Percentiles rank a stretch among this genome's conserved stretches.
phyloP scores from a whole-genome alignment of 441 rosid genomes.

The Pelargonium citronellum region DNA sequence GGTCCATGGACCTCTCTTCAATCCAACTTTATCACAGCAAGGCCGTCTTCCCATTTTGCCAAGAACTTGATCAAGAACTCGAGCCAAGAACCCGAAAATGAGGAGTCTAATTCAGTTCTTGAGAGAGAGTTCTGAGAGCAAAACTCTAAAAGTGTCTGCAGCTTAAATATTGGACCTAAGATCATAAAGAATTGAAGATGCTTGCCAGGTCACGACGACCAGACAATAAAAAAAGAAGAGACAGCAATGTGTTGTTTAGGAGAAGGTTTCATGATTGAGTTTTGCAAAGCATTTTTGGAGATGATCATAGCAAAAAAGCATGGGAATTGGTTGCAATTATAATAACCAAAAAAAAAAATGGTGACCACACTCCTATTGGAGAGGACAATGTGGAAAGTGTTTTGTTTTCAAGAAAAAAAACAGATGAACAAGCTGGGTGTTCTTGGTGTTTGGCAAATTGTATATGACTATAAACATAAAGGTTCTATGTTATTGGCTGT shows the following conservation, averaged over 20 bases:
- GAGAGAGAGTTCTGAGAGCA: neutral
- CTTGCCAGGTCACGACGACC: neutral
- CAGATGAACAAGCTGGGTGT: constrained; percentile 11
- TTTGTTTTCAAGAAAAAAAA: constrained; percentile 10
- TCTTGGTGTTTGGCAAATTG: too few species aligned
- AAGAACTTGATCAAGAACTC: neutral
- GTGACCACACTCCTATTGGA: neutral
- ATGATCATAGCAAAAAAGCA: neutral
- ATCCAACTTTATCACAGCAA: constrained; percentile 83
- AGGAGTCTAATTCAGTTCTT: too few species aligned
- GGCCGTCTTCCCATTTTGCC: constrained; percentile 84
- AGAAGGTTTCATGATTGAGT: neutral
- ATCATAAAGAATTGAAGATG: neutral
- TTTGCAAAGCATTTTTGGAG: neutral
- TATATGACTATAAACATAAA: neutral
- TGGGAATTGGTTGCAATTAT: constrained; percentile 1
- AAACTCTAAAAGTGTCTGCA: neutral
- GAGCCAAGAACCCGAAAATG: too few species aligned
- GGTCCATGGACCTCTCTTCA: constrained; percentile 94
- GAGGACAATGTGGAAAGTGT: neutral
- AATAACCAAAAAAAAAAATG: neutral
- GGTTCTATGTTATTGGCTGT: constrained; percentile 19
- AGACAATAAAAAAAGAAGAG: neutral
- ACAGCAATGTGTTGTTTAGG: neutral
- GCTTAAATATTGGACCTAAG: neutral